Percentiles rank a stretch among this genome's conserved stretches.
Conservation (phyloP, 2,329 filamentous ascomycete species). For the Aspergillus novofumigatus region DNA sequence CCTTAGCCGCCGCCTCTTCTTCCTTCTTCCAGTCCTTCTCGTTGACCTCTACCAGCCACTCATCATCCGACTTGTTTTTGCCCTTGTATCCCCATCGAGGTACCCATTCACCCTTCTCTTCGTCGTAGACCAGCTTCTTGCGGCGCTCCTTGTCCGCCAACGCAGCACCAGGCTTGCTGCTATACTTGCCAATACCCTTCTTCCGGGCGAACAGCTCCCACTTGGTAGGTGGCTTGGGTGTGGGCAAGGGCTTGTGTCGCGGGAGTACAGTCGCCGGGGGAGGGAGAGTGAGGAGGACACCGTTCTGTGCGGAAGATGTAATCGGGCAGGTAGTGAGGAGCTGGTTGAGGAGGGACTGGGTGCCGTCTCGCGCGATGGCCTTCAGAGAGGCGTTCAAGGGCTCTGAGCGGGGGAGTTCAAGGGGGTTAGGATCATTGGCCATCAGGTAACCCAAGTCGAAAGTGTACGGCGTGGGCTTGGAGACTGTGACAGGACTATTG, state of each 20-base stretch:
- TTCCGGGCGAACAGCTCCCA: slow-evolving; percentile 96
- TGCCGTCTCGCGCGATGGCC: slow-evolving; percentile 76
- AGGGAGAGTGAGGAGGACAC: slow-evolving; percentile 78
- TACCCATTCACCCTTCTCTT: slow-evolving; percentile 80
- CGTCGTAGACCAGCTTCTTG: slow-evolving; percentile 75
- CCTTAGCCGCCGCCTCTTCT: slow-evolving; percentile 51
- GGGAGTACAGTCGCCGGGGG: slow-evolving; percentile 66
- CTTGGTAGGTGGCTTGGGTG: slow-evolving; percentile 77
- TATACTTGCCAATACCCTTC: slow-evolving; percentile 86
- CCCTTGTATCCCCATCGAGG: slow-evolving; percentile 94
- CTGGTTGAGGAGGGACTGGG: slow-evolving; percentile 90
- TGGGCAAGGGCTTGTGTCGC: slow-evolving; percentile 86
- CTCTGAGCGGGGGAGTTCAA: slow-evolving; percentile 51
- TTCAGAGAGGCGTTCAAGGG: slow-evolving; percentile 64
- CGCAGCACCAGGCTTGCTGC: slow-evolving; percentile 54
- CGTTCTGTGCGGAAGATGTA: slow-evolving; percentile 56
- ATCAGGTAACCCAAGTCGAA: slow-evolving; percentile 89
- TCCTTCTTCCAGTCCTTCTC: slow-evolving; percentile 69
- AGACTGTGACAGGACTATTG: slow-evolving; percentile 56
- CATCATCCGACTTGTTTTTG: slow-evolving; percentile 74
- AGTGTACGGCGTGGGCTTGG: slow-evolving; percentile 83
- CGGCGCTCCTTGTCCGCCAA: slow-evolving; percentile 63
- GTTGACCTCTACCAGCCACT: slow-evolving; percentile 92
- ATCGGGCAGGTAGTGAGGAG: slow-evolving; percentile 85
- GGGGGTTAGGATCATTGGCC: slow-evolving; percentile 80